Conservation (phyloP, 1,284 basidiomycete species). For the Leccinum solheimii region DNA sequence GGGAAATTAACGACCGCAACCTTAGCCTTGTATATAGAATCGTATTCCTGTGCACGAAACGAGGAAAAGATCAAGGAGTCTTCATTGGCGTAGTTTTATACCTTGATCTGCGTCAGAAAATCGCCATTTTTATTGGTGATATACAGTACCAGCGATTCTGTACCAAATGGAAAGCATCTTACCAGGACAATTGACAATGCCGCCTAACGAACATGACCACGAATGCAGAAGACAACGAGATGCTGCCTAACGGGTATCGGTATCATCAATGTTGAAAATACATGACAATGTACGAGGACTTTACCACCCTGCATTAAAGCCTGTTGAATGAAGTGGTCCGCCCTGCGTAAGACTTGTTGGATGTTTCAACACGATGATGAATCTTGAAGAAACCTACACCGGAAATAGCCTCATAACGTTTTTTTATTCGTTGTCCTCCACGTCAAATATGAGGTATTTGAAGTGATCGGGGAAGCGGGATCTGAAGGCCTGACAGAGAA, state of each 20-base stretch:
- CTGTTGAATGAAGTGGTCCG: constrained; percentile 76
- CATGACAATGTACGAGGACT: constrained; percentile 77
- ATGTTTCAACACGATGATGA: neutral
- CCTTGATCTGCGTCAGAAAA: constrained; percentile 86
- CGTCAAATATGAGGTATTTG: constrained; percentile 79
- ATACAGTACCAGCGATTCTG: constrained; percentile 91
- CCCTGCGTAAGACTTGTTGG: constrained; percentile 43
- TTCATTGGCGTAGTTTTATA: constrained; percentile 31
- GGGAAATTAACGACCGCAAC: constrained; percentile 62
- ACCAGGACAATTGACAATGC: constrained; percentile 75
- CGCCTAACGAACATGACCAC: constrained; percentile 94
- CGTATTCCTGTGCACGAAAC: constrained; percentile 66
- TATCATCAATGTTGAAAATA: neutral
- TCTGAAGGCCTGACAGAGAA: constrained; percentile 73
- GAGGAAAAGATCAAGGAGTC: constrained; percentile 5
- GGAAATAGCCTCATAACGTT: constrained; percentile 87
- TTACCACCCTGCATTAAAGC: constrained; percentile 69
- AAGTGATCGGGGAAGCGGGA: constrained; percentile 78
- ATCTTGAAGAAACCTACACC: constrained; percentile 44
- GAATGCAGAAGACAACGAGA: constrained; percentile 83
- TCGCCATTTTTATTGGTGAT: constrained; percentile 73
- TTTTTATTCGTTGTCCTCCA: constrained; percentile 89
- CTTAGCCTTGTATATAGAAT: constrained; percentile 83
- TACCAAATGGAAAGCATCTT: constrained; percentile 81
- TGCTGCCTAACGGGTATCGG: constrained; percentile 60